Evolutionary conservation across 2,329 filamentous ascomycete species (phyloP), one percentile per base, ranked within the genome.

Genomic region (Microsporum ferrugineum): DNA sequence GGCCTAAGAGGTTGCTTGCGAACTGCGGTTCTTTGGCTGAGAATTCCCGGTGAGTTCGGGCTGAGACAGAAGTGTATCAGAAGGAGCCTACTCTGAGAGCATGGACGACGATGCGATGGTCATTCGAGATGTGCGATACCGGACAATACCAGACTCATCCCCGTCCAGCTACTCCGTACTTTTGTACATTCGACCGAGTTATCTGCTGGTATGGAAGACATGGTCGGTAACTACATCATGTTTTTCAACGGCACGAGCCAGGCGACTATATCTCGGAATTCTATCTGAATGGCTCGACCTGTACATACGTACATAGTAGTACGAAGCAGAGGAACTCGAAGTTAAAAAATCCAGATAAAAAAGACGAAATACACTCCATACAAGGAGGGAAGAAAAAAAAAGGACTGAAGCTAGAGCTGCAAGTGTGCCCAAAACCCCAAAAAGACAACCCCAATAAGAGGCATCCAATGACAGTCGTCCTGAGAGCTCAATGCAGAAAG

Each of bases 381-480:
- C 38, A 41, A 5, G 38, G 38, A 41, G n/a, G 8, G 12, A 41
- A 41, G 17, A 17, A 47, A 57, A 39, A 39, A 43, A 31, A 27
- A 43, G 55, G 55, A 14, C 38, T 12, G 23, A 33, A 33, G 62
- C 45, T 58, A 55, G 57, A 63, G 49, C 49, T 63, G 65, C 65
- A 66, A 43, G 65, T 64, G 39, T 66, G 63, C 65, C 65, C 65
- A 66, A 66, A 61, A 57, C 51, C 55, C 56, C 56, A 47, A 47
- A 56, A 33, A 57, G n/a, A 41, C 55, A 57, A 53, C 43, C 58
- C 63, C 59, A 66, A 66, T 65, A 60, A 64, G 63, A 70, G 72
- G 71, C 71, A 71, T 69, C 71, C 71, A 73, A 73, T 73, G 60
- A 66, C 60, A 59, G 60, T 23, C 43, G 29, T 45, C 62, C 66